phyloP scores from a whole-genome alignment of 164 flowering plant species.

The Magnolia sinica region DNA sequence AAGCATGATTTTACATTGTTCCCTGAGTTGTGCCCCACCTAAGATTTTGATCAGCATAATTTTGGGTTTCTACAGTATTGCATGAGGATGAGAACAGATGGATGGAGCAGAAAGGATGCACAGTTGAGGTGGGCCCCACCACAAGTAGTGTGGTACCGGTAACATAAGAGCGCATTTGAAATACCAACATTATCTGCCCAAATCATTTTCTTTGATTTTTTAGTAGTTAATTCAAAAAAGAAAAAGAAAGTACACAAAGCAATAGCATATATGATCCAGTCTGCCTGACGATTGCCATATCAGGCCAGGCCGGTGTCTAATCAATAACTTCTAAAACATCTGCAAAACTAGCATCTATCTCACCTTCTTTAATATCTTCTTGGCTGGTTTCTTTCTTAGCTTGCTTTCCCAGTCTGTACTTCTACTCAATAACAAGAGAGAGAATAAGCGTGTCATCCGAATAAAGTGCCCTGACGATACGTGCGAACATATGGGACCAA shows the following conservation, averaged over 20 bases:
- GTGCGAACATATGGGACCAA: background rate
- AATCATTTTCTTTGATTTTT: too few species aligned
- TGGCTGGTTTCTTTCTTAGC: constrained; percentile 33
- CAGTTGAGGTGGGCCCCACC: too few species aligned
- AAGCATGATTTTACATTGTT: too few species aligned
- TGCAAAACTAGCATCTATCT: constrained; percentile 5
- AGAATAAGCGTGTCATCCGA: background rate
- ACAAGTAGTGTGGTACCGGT: too few species aligned
- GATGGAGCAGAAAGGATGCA: too few species aligned
- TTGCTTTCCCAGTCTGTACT: constrained; percentile 83
- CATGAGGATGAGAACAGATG: too few species aligned
- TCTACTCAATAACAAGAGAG: constrained; percentile 32
- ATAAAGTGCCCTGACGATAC: background rate
- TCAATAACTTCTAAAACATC: background rate
- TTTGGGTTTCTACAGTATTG: too few species aligned
- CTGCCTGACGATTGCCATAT: background rate
- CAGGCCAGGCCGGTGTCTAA: background rate
- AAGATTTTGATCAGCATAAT: too few species aligned
- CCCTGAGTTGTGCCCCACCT: too few species aligned
- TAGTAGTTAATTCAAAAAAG: too few species aligned
- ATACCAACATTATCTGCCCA: too few species aligned
- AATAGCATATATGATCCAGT: background rate
- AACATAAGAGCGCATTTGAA: too few species aligned
- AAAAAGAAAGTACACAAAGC: background rate
- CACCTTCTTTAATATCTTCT: constrained; percentile 50